Evolutionary conservation across 192 early-diverging fungal genomes (phyloP), one percentile per base, ranked within the genome.

Genomic region (Rhizophlyctis rosea): DNA sequence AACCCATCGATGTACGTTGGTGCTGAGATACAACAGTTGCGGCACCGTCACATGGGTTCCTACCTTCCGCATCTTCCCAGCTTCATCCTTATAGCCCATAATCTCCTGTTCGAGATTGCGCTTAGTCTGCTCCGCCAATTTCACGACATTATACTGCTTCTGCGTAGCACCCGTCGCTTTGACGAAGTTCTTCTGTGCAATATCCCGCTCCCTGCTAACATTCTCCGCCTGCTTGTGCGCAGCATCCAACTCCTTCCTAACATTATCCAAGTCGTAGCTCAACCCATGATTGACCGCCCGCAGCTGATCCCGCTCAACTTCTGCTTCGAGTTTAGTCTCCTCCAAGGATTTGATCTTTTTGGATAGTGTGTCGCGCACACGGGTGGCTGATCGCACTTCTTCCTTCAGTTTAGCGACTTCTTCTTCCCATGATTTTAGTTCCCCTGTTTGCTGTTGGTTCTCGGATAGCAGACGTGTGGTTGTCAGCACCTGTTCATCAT

Each of bases 31-130:
- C n/a, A n/a, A n/a, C n/a, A n/a, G n/a, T n/a, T n/a, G n/a, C n/a
- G n/a, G n/a, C n/a, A n/a, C n/a, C n/a, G n/a, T n/a, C n/a, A n/a
- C n/a, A n/a, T n/a, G n/a, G n/a, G n/a, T n/a, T n/a, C n/a, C 2
- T 2, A 75, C 77, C 73, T 85, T 85, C 69, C 83, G 59, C 79
- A 81, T 84, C 59, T 85, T 85, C 3, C 76, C 50, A 0, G 83
- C 83, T 62, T 85, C 83, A 32, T 82, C 83, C 56, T 83, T 82
- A 67, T 80, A 85, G 9, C 65, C 71, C 34, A 62, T 64, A 28
- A 85, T 85, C 64, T 85, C 83, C 61, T 81, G 77, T 62, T 85
- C 83, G 14, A 85, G 64, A 54, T 80, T 85, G 24, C 80, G 58
- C 54, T 85, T 80, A 1, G 74, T 78, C 60, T 85, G 80, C 23